Evolutionary conservation across 2,329 filamentous ascomycete genomes (phyloP).

Genomic region (Fusarium sp.): DNA sequence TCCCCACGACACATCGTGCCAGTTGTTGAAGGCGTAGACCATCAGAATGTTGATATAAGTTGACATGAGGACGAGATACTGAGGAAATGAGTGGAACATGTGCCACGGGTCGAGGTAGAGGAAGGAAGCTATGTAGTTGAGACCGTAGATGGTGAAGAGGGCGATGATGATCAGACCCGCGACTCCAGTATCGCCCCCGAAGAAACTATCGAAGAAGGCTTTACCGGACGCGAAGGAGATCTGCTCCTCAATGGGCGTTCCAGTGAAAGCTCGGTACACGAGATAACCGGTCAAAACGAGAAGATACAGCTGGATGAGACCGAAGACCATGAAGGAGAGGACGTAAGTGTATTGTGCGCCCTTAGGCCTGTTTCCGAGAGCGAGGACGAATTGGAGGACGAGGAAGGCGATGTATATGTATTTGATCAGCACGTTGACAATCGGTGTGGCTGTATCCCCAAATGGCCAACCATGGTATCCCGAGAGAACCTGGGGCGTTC

Average conservation of each 20-base stretch:
- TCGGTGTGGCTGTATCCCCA: constrained; percentile 34
- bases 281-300: constrained; percentile 37
- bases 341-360: constrained; percentile 39
- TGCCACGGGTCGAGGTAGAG: constrained; percentile 41
- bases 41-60: constrained; percentile 42
- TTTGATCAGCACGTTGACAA: constrained; percentile 35
- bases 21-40: constrained; percentile 42
- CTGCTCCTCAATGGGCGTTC: constrained; percentile 31
- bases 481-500: constrained; percentile 27
- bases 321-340: constrained; percentile 38
- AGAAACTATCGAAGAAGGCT: constrained; percentile 37
- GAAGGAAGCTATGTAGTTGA: constrained; percentile 39
- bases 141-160: constrained; percentile 37
- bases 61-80: constrained; percentile 39
- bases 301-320: constrained; percentile 36
- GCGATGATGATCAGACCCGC: constrained; percentile 39
- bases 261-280: constrained; percentile 36
- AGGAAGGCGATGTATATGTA: constrained; percentile 39
- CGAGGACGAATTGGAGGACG: constrained; percentile 37
- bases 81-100: constrained; percentile 42
- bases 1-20: constrained; percentile 40
- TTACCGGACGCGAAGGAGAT: constrained; percentile 32
- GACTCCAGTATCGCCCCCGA: constrained; percentile 31
- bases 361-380: constrained; percentile 38
- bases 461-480: constrained; percentile 38